Percentiles rank a stretch among this genome's conserved stretches.
phyloP scores from a whole-genome alignment of 2,329 filamentous ascomycete genomes.

The Colletotrichum falcatum region DNA sequence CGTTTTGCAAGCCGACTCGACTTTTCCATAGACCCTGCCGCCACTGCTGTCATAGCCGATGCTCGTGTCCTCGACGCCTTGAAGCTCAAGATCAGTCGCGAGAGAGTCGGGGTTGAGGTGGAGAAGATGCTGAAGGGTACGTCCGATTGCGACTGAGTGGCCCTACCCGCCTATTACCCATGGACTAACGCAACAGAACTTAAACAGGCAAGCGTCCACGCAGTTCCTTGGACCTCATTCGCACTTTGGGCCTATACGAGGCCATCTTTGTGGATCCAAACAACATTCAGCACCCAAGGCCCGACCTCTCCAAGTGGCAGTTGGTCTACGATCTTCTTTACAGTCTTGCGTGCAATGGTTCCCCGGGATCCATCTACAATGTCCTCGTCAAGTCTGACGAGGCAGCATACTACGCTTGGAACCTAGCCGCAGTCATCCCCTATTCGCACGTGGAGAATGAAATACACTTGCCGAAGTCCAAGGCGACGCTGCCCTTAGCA shows the following conservation, averaged over 20 bases:
- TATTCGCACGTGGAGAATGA: conserved; percentile 70
- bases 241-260: conserved; percentile 75
- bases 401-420: conserved; percentile 80
- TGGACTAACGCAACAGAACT: conserved; percentile 6
- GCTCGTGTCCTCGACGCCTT: conserved; percentile 82
- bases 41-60: conserved; percentile 81
- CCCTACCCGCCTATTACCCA: neutral
- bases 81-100: conserved; percentile 89
- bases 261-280: conserved; percentile 80
- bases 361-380: conserved; percentile 61
- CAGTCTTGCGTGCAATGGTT: conserved; percentile 58
- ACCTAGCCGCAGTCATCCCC: conserved; percentile 79
- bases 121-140: conserved; percentile 89
- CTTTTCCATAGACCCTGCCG: conserved; percentile 80
- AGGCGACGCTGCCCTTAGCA: conserved; percentile 59
- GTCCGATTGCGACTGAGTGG: neutral
- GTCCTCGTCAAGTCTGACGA: conserved; percentile 72
- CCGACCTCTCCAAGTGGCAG: conserved; percentile 71
- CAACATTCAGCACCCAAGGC: conserved; percentile 61
- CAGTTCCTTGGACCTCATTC: conserved; percentile 72
- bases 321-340: conserved; percentile 73
- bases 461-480: conserved; percentile 54
- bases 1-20: conserved; percentile 88
- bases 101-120: conserved; percentile 87
- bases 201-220: conserved; percentile 67